Conservation (phyloP, 345 rosid genomes). For the Euphorbia peplus region DNA sequence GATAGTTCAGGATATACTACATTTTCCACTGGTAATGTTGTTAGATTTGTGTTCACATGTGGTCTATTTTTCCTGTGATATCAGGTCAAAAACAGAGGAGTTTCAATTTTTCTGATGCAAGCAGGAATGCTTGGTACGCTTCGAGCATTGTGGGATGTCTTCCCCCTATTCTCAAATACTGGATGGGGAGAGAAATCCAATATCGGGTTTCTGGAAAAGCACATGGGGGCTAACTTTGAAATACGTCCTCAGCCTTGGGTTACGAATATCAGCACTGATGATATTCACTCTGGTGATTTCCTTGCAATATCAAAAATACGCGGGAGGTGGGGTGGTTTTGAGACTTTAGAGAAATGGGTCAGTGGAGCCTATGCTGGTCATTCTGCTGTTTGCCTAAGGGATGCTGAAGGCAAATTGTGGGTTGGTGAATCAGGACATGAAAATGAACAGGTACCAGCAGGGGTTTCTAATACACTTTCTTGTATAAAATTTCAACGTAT, state of each 20-base stretch:
- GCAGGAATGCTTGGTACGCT: constrained; percentile 98
- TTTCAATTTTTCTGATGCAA: constrained; percentile 95
- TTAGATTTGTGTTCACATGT: constrained; percentile 1
- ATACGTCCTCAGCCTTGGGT: constrained; percentile 82
- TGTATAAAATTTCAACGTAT: not conserved
- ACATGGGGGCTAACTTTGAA: constrained; percentile 79
- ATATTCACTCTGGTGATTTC: constrained; percentile 86
- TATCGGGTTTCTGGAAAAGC: constrained; percentile 76
- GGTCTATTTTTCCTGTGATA: not conserved
- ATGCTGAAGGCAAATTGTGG: constrained; percentile 92
- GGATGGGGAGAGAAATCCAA: constrained; percentile 94
- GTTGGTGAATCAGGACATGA: constrained; percentile 97
- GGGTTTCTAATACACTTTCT: not conserved
- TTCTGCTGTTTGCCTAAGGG: constrained; percentile 81
- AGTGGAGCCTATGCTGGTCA: constrained; percentile 99
- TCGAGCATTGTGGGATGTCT: constrained; percentile 90
- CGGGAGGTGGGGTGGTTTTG: constrained; percentile 95
- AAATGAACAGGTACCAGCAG: constrained; percentile 69
- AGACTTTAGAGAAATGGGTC: constrained; percentile 99
- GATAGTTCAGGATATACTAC: not conserved
- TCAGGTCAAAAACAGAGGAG: constrained; percentile 84
- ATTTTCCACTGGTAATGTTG: constrained; percentile 10
- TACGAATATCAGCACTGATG: constrained; percentile 59
- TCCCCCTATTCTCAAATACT: constrained; percentile 89
- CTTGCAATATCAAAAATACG: constrained; percentile 88